These are phyloP conservation scores for Colletotrichum somersetense DNA, from an alignment of 2,329 filamentous ascomycete species.

Conservation along the genomic window DNA sequence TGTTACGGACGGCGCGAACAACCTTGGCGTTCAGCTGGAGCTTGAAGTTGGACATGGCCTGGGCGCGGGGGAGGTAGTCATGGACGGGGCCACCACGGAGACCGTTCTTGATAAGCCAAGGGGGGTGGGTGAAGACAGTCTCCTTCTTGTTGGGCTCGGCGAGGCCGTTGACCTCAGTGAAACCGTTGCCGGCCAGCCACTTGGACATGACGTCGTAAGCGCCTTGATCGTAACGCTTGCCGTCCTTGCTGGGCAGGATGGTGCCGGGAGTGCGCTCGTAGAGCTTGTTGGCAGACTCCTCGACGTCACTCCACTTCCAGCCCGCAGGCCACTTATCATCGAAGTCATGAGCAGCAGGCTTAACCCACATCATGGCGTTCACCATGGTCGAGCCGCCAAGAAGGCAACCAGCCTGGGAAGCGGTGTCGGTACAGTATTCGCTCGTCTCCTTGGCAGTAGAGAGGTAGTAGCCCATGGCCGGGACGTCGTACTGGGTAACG, in stretches of 20 bases:
- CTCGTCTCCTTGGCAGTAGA: slow-evolving; percentile 34
- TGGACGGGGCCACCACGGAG: slow-evolving; percentile 43
- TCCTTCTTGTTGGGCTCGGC: slow-evolving; percentile 43
- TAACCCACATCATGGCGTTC: slow-evolving; percentile 48
- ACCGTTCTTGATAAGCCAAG: slow-evolving; percentile 42
- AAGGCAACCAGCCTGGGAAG: slow-evolving; percentile 48
- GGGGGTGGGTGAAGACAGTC: slow-evolving; percentile 42
- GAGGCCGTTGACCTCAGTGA: slow-evolving; percentile 41
- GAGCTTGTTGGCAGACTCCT: slow-evolving; percentile 42
- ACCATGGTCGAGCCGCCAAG: slow-evolving; percentile 50
- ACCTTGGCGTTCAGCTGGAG: slow-evolving; percentile 44
- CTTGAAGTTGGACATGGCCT: slow-evolving; percentile 54
- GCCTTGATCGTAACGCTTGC: slow-evolving; percentile 43
- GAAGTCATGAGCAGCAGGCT: slow-evolving; percentile 42
- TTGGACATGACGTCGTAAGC: slow-evolving; percentile 40
- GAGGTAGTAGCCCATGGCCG: slow-evolving; percentile 43
- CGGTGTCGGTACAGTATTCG: slow-evolving; percentile 48
- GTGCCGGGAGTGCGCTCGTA: slow-evolving; percentile 43
- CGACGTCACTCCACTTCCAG: slow-evolving; percentile 43
- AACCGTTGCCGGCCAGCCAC: slow-evolving; percentile 41
- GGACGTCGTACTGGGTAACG: slow-evolving; percentile 44
- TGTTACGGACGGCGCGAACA: slow-evolving; percentile 43
- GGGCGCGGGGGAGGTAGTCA: slow-evolving; percentile 56
- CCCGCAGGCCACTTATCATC: slow-evolving; percentile 42
- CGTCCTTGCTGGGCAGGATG: slow-evolving; percentile 41